Conservation (phyloP, 768 basidiomycete species). For the Lepiota brunneoincarnata region DNA sequence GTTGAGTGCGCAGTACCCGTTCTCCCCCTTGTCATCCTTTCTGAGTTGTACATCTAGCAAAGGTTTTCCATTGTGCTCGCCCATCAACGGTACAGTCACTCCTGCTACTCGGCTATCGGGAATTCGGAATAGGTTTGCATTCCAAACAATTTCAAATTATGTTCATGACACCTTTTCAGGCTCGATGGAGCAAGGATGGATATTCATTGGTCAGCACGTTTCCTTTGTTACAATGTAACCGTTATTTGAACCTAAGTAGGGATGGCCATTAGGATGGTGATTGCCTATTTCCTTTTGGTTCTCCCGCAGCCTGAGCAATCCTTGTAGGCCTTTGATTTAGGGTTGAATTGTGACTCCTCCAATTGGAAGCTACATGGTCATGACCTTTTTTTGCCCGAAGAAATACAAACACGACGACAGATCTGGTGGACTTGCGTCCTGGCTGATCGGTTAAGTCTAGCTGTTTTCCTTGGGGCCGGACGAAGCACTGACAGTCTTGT, state of each 20-base stretch:
- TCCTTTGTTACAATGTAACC: slow-evolving; percentile 2
- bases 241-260: slow-evolving; percentile 14
- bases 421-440: slow-evolving; percentile 80
- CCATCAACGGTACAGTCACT: slow-evolving; percentile 80
- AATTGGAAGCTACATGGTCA: slow-evolving; percentile 67
- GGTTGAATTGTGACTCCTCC: slow-evolving; percentile 75
- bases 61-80: slow-evolving; percentile 63
- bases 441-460: slow-evolving; percentile 57
- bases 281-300: slow-evolving; percentile 19
- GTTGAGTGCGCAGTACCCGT: slow-evolving; percentile 41
- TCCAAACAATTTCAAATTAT: not conserved
- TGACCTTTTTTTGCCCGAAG: slow-evolving; percentile 59
- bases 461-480: not conserved
- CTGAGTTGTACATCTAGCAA: slow-evolving; percentile 18
- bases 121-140: slow-evolving; percentile 69
- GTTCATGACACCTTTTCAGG: slow-evolving; percentile 28
- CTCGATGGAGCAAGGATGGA: slow-evolving; percentile 83
- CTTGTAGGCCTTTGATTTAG: slow-evolving; percentile 71
- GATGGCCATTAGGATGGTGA: slow-evolving; percentile 31
- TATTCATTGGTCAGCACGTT: slow-evolving; percentile 58
- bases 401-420: slow-evolving; percentile 69
- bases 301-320: slow-evolving; percentile 1
- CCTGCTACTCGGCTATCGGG: slow-evolving; percentile 75
- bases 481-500: not conserved
- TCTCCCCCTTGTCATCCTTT: not conserved